Evolutionary conservation across 2,329 filamentous ascomycete species (phyloP).

Genomic region (Beauveria asiatica): DNA sequence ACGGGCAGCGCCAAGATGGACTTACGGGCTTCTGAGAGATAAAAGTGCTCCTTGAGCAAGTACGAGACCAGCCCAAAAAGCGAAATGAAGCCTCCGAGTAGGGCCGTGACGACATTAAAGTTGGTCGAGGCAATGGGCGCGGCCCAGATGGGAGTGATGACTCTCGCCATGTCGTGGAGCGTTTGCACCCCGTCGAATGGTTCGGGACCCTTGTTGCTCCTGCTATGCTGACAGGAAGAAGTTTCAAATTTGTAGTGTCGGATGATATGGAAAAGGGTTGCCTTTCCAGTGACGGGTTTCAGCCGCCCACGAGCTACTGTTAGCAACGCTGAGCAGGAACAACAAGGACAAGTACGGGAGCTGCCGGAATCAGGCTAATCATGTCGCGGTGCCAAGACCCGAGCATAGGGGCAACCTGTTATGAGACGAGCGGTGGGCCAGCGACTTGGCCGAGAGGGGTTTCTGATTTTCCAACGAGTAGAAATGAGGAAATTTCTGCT

Average conservation of each 20-base stretch:
- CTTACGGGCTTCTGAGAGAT: conserved; percentile 82
- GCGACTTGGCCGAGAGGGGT: too few relatives aligned
- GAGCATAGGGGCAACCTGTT: background rate
- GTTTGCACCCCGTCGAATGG: background rate
- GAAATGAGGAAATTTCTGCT: too few relatives aligned
- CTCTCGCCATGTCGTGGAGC: background rate
- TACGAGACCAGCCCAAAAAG: conserved; percentile 88
- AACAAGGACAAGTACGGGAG: conserved; percentile 5
- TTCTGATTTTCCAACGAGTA: too few relatives aligned
- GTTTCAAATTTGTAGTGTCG: too few relatives aligned
- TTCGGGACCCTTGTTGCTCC: background rate
- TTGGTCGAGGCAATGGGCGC: conserved; percentile 52
- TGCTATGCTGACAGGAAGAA: background rate
- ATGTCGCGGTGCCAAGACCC: conserved; percentile 3
- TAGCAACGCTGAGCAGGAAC: conserved; percentile 11
- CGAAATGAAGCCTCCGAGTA: conserved; percentile 79
- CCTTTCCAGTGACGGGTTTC: conserved; percentile 3
- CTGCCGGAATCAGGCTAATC: conserved; percentile 4
- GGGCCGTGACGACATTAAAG: conserved; percentile 77
- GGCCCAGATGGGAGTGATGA: conserved; percentile 18
- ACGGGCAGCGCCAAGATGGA: conserved; percentile 16
- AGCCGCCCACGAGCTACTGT: conserved; percentile 11
- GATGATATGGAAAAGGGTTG: background rate
- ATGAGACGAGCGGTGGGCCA: too few relatives aligned
- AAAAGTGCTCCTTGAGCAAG: conserved; percentile 80